A percentile compares a stretch with the other conserved stretches of the same genome.
Evolutionary conservation across 2,329 filamentous ascomycete genomes (phyloP).

Genomic region (Xylariales sp.): DNA sequence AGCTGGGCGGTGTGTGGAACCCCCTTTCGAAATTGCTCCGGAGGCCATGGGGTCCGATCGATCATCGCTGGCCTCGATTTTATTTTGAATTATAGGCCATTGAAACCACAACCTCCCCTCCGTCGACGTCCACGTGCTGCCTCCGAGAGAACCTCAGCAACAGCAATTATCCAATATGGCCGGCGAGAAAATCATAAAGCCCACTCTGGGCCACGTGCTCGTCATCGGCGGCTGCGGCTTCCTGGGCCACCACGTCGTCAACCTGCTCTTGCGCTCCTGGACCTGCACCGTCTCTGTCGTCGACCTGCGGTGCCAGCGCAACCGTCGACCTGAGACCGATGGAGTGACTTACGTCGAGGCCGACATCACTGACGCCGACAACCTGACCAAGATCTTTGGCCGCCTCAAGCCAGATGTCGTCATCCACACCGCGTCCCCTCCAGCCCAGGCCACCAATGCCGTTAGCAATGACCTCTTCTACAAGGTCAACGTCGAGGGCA

Average conservation of each 20-base stretch:
- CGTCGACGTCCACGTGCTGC: too few species aligned
- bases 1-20: too few species aligned
- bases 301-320: slow-evolving; percentile 67
- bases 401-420: slow-evolving; percentile 73
- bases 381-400: slow-evolving; percentile 59
- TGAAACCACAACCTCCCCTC: too few species aligned
- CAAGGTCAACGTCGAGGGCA: slow-evolving; percentile 86
- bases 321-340: slow-evolving; percentile 54
- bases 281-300: slow-evolving; percentile 61
- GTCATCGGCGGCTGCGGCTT: slow-evolving; percentile 84
- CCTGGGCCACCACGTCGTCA: slow-evolving; percentile 77
- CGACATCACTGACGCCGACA: slow-evolving; percentile 67
- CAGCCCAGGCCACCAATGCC: slow-evolving; percentile 47
- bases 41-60: too few species aligned
- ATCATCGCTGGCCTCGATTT: too few species aligned
- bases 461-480: slow-evolving; percentile 61
- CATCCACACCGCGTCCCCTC: slow-evolving; percentile 82
- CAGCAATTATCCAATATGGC: too few species aligned
- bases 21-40: too few species aligned
- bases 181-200: slow-evolving; percentile 20
- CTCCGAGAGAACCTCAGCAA: too few species aligned
- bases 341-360: slow-evolving; percentile 67
- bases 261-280: slow-evolving; percentile 62
- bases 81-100: too few species aligned
- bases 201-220: slow-evolving; percentile 62